A percentile compares a stretch with the other conserved stretches of the same genome.
These are phyloP conservation scores for Globisporangium iwayamae DNA, from an alignment of 352 stramenopile genomes.

Conservation along the genomic window DNA sequence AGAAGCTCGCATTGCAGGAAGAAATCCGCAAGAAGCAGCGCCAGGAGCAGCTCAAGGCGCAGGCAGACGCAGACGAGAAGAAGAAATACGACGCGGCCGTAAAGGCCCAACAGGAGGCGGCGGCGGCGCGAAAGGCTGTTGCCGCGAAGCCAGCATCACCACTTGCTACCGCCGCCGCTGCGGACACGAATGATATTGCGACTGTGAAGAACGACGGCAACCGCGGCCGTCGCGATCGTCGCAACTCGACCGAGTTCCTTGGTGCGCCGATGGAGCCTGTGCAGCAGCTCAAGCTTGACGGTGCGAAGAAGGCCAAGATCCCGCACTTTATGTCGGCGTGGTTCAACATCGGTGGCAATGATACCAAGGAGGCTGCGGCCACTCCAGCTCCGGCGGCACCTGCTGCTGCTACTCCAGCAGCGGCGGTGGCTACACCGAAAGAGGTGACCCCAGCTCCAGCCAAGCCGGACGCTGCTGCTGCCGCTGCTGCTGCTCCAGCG, in stretches of 20 bases:
- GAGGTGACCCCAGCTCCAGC: background rate
- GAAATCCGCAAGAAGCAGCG: slow-evolving; percentile 43
- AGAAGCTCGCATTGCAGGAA: slow-evolving; percentile 49
- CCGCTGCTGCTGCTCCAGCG: slow-evolving; percentile 1
- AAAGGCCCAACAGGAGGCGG: slow-evolving; percentile 24
- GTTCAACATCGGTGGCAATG: slow-evolving; percentile 52
- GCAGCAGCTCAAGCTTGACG: slow-evolving; percentile 61
- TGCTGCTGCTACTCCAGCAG: slow-evolving; percentile 7
- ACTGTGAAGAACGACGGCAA: slow-evolving; percentile 43
- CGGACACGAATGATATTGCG: slow-evolving; percentile 32
- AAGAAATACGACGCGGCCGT: slow-evolving; percentile 19
- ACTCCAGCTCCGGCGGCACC: slow-evolving; percentile 15
- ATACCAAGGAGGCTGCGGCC: slow-evolving; percentile 29
- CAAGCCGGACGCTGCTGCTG: background rate
- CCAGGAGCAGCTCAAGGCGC: slow-evolving; percentile 19
- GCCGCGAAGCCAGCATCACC: background rate
- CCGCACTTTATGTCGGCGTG: slow-evolving; percentile 64
- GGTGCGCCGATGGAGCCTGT: slow-evolving; percentile 46
- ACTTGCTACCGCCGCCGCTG: background rate
- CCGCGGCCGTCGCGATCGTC: slow-evolving; percentile 26
- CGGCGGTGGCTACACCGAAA: background rate
- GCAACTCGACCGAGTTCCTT: slow-evolving; percentile 50
- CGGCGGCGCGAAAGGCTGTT: slow-evolving; percentile 18
- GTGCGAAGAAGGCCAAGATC: slow-evolving; percentile 72
- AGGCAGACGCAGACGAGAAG: slow-evolving; percentile 15